Conservation (phyloP, 805 yeast genomes). For the Scheffersomyces ergatensis region DNA sequence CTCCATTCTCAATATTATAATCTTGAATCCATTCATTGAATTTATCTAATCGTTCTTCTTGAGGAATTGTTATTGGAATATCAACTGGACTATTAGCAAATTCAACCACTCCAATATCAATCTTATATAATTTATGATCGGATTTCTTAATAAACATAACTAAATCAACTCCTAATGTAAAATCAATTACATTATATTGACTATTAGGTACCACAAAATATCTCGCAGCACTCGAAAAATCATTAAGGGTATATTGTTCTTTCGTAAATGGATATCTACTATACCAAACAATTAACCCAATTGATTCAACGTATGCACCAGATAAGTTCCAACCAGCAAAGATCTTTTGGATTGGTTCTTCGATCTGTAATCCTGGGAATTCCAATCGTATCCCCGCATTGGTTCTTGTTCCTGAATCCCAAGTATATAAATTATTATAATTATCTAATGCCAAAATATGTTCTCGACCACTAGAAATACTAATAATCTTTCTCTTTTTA, state of each 20-base stretch:
- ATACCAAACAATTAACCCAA: slow-evolving; percentile 63
- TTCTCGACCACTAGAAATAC: slow-evolving; percentile 60
- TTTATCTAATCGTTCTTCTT: slow-evolving; percentile 1
- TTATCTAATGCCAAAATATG: slow-evolving; percentile 63
- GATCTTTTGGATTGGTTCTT: slow-evolving; percentile 17
- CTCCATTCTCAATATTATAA: slow-evolving; percentile 13
- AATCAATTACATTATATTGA: slow-evolving; percentile 45
- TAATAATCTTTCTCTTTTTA: slow-evolving; percentile 33
- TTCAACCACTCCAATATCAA: slow-evolving; percentile 22
- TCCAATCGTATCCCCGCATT: slow-evolving; percentile 41
- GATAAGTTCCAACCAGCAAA: slow-evolving; percentile 69
- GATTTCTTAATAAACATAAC: slow-evolving; percentile 46
- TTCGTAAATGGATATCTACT: slow-evolving; percentile 19
- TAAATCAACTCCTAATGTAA: slow-evolving; percentile 51
- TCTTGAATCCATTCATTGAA: slow-evolving; percentile 24
- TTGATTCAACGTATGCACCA: slow-evolving; percentile 44
- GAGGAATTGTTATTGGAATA: not conserved
- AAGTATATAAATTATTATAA: slow-evolving; percentile 49
- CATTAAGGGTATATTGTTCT: slow-evolving; percentile 14
- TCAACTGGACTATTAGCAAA: slow-evolving; percentile 8
- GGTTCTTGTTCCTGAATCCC: slow-evolving; percentile 49
- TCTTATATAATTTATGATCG: slow-evolving; percentile 39
- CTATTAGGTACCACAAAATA: slow-evolving; percentile 43
- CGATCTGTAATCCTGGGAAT: slow-evolving; percentile 28
- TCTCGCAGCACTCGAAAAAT: slow-evolving; percentile 27